Conservation (phyloP, 2,329 filamentous ascomycete genomes). For the Exophiala bonariae region DNA sequence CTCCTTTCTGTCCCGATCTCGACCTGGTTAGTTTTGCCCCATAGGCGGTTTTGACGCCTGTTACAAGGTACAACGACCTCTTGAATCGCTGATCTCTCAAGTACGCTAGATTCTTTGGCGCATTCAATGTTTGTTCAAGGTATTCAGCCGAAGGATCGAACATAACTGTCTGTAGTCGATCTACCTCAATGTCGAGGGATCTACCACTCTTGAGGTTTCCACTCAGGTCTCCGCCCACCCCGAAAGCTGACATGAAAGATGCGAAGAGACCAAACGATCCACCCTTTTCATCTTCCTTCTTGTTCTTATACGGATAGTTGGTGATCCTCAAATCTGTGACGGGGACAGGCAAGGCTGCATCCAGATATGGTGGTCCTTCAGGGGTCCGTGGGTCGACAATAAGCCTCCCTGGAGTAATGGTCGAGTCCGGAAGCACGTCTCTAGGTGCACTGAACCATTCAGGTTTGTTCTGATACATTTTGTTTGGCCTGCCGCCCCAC, state of each 20-base stretch:
- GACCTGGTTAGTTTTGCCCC: background rate
- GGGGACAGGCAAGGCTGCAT: conserved; percentile 2
- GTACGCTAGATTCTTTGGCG: background rate
- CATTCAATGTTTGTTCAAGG: conserved; percentile 3
- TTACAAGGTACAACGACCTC: conserved; percentile 1
- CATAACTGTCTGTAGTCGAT: conserved; percentile 4
- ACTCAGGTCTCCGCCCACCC: conserved; percentile 3
- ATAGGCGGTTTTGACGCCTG: conserved; percentile 9
- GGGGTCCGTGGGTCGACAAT: conserved; percentile 4
- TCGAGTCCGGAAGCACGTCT: conserved; percentile 5
- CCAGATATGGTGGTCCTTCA: conserved; percentile 8
- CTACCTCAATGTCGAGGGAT: conserved; percentile 5
- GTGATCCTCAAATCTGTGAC: background rate
- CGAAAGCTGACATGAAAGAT: conserved; percentile 1
- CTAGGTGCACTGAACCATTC: conserved; percentile 5
- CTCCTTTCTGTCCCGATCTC: conserved; percentile 1
- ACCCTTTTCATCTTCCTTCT: background rate
- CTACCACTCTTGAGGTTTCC: background rate
- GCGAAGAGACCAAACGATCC: conserved; percentile 4
- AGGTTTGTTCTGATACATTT: background rate
- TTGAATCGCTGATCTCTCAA: conserved; percentile 4
- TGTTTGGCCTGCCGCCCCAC: conserved; percentile 5
- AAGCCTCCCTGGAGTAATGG: conserved; percentile 4
- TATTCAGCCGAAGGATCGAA: conserved; percentile 5
- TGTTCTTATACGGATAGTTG: conserved; percentile 3